Conservation (phyloP, 805 yeast species). For the Metschnikowia gelsemii region DNA sequence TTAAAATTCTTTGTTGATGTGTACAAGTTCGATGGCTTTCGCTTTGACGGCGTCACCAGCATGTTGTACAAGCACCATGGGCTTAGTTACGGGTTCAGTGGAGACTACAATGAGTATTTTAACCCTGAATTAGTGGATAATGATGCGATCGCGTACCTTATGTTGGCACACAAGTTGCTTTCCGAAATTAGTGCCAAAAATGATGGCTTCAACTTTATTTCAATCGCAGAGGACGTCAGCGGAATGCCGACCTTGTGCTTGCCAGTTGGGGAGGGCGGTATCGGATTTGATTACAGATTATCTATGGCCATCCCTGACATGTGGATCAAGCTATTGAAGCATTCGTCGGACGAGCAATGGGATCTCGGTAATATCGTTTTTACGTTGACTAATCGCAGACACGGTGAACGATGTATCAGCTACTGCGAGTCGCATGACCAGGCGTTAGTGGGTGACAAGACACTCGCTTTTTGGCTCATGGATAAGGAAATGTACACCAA, state of each 20-base stretch:
- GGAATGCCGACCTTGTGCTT: slow-evolving; percentile 96
- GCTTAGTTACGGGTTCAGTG: slow-evolving; percentile 83
- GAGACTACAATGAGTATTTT: slow-evolving; percentile 89
- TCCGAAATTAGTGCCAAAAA: slow-evolving; percentile 46
- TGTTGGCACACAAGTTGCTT: slow-evolving; percentile 85
- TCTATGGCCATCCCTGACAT: slow-evolving; percentile 98
- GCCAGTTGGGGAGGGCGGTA: slow-evolving; percentile 74
- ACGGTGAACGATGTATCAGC: slow-evolving; percentile 83
- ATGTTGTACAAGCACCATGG: slow-evolving; percentile 95
- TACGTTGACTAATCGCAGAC: slow-evolving; percentile 84
- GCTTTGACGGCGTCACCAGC: slow-evolving; percentile 95
- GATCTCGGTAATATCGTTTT: slow-evolving; percentile 75
- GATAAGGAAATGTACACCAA: slow-evolving; percentile 97
- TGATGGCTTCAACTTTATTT: slow-evolving; percentile 47
- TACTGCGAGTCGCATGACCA: slow-evolving; percentile 97
- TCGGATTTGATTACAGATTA: slow-evolving; percentile 88
- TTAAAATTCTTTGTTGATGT: slow-evolving; percentile 80
- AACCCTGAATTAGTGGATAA: slow-evolving; percentile 76
- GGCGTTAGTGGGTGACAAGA: slow-evolving; percentile 95
- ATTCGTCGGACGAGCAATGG: slow-evolving; percentile 85
- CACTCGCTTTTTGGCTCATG: slow-evolving; percentile 97
- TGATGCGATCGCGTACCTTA: slow-evolving; percentile 82
- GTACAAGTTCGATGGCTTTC: slow-evolving; percentile 87
- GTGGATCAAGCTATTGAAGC: slow-evolving; percentile 96
- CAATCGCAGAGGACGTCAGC: slow-evolving; percentile 95